A percentile compares a stretch with the other conserved stretches of the same genome.
Conservation (phyloP, 805 yeast genomes). For the Trichomonascus vanleenenianus region DNA sequence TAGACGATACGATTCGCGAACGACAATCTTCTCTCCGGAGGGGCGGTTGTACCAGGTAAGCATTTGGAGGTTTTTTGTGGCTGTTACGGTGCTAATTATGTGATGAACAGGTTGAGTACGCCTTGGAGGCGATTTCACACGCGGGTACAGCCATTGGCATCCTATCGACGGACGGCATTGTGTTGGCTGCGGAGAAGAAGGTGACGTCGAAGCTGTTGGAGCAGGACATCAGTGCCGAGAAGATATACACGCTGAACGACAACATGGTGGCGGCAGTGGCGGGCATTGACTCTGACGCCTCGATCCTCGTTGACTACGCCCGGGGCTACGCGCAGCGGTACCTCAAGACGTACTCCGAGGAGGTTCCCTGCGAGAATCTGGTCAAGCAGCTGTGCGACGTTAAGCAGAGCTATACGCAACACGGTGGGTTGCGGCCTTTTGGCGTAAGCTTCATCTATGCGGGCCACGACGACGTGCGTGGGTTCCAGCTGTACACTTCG, state of each 20-base stretch:
- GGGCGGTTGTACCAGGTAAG: constrained; percentile 90
- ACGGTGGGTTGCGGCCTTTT: constrained; percentile 96
- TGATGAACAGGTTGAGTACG: constrained; percentile 69
- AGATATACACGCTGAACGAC: constrained; percentile 78
- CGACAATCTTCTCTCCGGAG: constrained; percentile 98
- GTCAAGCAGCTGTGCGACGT: constrained; percentile 86
- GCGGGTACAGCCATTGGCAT: constrained; percentile 82
- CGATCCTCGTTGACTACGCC: constrained; percentile 81
- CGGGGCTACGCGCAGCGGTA: constrained; percentile 78
- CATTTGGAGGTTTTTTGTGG: neutral
- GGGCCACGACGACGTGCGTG: constrained; percentile 84
- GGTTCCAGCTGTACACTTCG: constrained; percentile 87
- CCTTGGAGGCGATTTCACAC: constrained; percentile 80
- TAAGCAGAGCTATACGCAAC: constrained; percentile 97
- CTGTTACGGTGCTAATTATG: neutral
- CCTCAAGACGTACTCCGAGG: constrained; percentile 80
- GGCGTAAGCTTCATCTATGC: constrained; percentile 96
- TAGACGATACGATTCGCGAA: constrained; percentile 98
- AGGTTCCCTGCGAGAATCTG: constrained; percentile 85
- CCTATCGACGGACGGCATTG: constrained; percentile 78
- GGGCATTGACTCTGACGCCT: constrained; percentile 96
- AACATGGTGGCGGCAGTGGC: constrained; percentile 91
- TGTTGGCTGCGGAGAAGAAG: constrained; percentile 93
- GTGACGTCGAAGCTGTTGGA: constrained; percentile 88
- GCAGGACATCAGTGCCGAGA: constrained; percentile 90